Base-by-base conservation (phyloP, 164 flowering plant species). In the Annona cherimola region DNA sequence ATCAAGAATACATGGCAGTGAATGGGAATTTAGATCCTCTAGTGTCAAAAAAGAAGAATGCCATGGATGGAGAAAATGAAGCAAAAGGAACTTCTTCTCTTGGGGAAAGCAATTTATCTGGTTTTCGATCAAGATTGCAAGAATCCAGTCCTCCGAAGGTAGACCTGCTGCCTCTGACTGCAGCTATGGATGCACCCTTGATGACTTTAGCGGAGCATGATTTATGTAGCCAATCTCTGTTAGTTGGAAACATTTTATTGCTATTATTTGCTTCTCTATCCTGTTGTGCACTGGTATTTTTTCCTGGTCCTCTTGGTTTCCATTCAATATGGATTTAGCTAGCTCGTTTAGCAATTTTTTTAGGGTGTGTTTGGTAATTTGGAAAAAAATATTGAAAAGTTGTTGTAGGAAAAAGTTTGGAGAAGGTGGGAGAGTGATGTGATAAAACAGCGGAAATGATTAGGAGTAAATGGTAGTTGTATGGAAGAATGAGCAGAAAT, bases 111-210 rank as follows among this genome's bases (percentile, higher is more conserved):
- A 50, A 50, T 50, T 50, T 50, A 50, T 16, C 76, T 74, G 79
- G 76, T 60, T 83, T 83, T 78, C 84, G 78, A 66, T 66, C 76
- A 67, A 84, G 73, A 70, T 78, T 65, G 71, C 84, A 78, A 44
- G 84, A 90, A 66, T 71, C 54, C 73, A 77, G 78, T 71, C 75
- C 77, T 68, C 84, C 68, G 61, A 91, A 87, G 91, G 97, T 91
- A 76, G 71, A 44, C 5, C 16, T 66, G 16, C 40, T 61, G 16
- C 63, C 63, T 61, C 14, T 1, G 9, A 11, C 57, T 50, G 9
- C 14, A 8, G 14, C 3, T 16, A 50, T 50, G 57, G 14, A 50
- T 50, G 3, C 57, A 50, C 35, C 35, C 35, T 26, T 26, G 35
- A 26, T 50, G 57, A 50, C 18, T 50, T 16, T 5, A 16, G 57